Conservation (phyloP, 495 filamentous ascomycete species). For the Cetradonia linearis region DNA sequence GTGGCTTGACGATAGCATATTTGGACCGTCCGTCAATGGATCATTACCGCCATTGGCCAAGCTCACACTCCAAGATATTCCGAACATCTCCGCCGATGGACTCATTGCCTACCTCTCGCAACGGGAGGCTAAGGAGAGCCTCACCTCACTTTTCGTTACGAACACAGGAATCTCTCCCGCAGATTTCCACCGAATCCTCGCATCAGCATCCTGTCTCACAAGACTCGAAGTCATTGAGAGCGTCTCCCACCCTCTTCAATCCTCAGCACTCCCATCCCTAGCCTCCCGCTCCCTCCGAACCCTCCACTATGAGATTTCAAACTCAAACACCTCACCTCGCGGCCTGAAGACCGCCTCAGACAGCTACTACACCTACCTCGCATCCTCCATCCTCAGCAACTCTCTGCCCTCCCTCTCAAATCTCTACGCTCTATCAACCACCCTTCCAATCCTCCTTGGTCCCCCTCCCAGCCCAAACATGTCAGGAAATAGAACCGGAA, state of each 20-base stretch:
- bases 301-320: constrained; percentile 73
- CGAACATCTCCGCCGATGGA: constrained; percentile 59
- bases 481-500: background rate
- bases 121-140: constrained; percentile 37
- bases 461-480: constrained; percentile 43
- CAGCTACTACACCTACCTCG: constrained; percentile 81
- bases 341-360: constrained; percentile 49
- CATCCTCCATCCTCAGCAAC: constrained; percentile 64
- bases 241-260: constrained; percentile 56
- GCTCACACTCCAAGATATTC: constrained; percentile 55
- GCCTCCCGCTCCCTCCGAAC: constrained; percentile 54
- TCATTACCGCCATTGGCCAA: constrained; percentile 61
- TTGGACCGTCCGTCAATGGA: constrained; percentile 49
- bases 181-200: constrained; percentile 53
- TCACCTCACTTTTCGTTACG: constrained; percentile 53
- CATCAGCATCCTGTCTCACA: constrained; percentile 48
- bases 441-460: constrained; percentile 63
- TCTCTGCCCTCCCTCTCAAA: constrained; percentile 59
- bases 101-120: constrained; percentile 52
- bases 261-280: constrained; percentile 49
- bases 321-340: constrained; percentile 32
- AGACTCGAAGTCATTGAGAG: constrained; percentile 57
- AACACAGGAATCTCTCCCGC: constrained; percentile 56
- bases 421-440: constrained; percentile 75
- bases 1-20: constrained; percentile 64